Conservation (phyloP, 495 filamentous ascomycete genomes). For the Sabuloglossum arenarium region DNA sequence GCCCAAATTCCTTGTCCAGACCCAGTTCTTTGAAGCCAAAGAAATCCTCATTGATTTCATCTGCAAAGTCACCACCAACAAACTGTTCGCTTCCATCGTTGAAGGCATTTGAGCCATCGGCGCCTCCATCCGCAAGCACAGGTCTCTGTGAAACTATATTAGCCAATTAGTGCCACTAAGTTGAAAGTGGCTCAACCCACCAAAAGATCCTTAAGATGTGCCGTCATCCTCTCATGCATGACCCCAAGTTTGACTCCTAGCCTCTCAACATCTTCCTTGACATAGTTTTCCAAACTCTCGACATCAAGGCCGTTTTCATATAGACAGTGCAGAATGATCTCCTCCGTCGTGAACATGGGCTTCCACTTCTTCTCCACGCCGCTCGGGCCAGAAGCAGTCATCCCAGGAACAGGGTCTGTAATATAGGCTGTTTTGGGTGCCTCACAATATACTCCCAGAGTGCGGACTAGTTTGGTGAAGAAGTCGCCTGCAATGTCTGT, state of each 20-base stretch:
- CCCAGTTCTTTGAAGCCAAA: conserved; percentile 96
- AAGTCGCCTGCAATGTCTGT: conserved; percentile 84
- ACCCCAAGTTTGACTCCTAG: conserved; percentile 58
- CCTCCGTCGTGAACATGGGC: conserved; percentile 52
- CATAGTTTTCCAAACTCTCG: conserved; percentile 66
- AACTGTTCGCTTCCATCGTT: conserved; percentile 96
- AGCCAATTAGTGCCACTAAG: conserved; percentile 19
- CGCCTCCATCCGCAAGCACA: conserved; percentile 55
- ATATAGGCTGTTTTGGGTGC: conserved; percentile 31
- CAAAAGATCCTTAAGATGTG: conserved; percentile 64
- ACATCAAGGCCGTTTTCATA: conserved; percentile 62
- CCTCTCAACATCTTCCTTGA: conserved; percentile 86
- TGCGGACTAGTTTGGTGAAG: conserved; percentile 61
- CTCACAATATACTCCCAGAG: conserved; percentile 64
- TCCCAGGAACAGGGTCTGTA: conserved; percentile 23
- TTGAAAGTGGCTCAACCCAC: background rate
- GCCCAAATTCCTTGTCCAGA: conserved; percentile 71
- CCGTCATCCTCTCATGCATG: conserved; percentile 84
- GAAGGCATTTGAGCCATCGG: conserved; percentile 78
- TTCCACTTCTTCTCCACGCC: conserved; percentile 30
- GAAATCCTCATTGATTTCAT: conserved; percentile 95
- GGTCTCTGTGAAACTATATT: conserved; percentile 31
- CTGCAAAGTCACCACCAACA: conserved; percentile 86
- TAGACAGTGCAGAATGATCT: conserved; percentile 71
- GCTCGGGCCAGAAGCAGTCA: conserved; percentile 12